A percentile compares a stretch with the other conserved stretches of the same genome.
These are phyloP conservation scores for Emydomyces testavorans DNA, from an alignment of 2,329 filamentous ascomycete genomes.

Conservation along the genomic window DNA sequence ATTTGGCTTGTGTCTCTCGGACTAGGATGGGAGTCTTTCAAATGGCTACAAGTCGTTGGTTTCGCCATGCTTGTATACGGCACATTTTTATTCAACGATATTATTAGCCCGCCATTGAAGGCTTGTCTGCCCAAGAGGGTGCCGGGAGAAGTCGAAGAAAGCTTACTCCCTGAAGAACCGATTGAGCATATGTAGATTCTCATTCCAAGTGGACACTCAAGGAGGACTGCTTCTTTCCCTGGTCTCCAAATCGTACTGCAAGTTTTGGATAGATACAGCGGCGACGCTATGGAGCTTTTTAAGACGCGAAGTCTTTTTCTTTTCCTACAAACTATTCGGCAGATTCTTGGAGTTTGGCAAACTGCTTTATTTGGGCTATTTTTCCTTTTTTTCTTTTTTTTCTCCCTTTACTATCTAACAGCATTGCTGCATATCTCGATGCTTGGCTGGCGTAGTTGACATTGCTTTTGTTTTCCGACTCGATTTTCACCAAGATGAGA, in stretches of 20 bases:
- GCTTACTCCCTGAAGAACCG: constrained; percentile 65
- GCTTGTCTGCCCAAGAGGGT: constrained; percentile 47
- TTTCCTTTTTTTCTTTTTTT: too few species aligned
- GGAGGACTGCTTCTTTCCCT: background rate
- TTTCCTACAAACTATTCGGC: too few species aligned
- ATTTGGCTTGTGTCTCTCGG: constrained; percentile 94
- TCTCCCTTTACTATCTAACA: too few species aligned
- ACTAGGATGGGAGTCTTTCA: constrained; percentile 94
- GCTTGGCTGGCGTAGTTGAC: background rate
- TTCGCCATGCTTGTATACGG: constrained; percentile 89
- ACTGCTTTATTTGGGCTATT: too few species aligned
- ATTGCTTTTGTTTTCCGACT: background rate
- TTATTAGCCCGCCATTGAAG: constrained; percentile 70
- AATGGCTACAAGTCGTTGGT: constrained; percentile 85
- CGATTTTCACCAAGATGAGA: background rate
- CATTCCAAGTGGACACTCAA: background rate
- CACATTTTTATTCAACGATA: constrained; percentile 91
- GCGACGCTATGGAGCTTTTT: too few species aligned
- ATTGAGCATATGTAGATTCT: constrained; percentile 59
- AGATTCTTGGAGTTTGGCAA: too few species aligned
- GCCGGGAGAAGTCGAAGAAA: constrained; percentile 27
- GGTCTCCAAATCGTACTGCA: background rate
- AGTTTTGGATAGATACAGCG: background rate
- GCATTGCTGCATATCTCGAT: background rate
- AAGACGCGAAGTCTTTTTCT: background rate